Percentiles rank a stretch among this genome's conserved stretches.
These are phyloP conservation scores for Apiospora phragmitis DNA, from an alignment of 2,329 filamentous ascomycete species.

Conservation along the genomic window DNA sequence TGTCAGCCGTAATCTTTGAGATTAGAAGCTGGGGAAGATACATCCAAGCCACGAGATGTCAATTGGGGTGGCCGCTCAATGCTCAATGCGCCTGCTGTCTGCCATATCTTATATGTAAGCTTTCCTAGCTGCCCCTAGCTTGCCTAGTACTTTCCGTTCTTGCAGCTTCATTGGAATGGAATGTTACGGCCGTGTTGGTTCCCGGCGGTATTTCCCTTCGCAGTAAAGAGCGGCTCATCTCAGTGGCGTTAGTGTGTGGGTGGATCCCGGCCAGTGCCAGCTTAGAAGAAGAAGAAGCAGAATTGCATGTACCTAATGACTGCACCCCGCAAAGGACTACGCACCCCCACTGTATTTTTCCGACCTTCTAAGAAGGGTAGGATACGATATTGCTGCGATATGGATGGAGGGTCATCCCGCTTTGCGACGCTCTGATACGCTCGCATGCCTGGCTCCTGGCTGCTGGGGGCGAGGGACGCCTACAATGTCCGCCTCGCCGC, in stretches of 20 bases:
- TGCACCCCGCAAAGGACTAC: background rate
- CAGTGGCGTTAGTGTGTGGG: background rate
- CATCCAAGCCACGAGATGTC: background rate
- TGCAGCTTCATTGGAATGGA: background rate
- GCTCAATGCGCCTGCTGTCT: background rate
- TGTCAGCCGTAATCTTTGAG: background rate
- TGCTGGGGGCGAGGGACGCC: background rate
- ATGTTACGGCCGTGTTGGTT: background rate
- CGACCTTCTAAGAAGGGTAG: background rate
- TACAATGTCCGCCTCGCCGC: background rate
- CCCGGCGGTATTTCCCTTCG: background rate
- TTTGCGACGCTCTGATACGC: background rate
- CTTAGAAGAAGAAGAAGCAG: background rate
- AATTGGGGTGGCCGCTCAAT: background rate
- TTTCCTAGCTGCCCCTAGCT: background rate
- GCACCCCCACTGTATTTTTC: background rate
- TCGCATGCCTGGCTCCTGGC: background rate
- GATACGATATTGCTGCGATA: background rate
- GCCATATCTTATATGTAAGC: too few species aligned
- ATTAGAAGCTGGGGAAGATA: background rate
- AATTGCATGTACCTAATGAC: background rate
- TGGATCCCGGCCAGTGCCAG: background rate
- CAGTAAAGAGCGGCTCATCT: slow-evolving; percentile 8
- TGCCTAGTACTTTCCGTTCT: background rate
- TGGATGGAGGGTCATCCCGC: background rate